phyloP scores from a whole-genome alignment of 306 rosid genomes.

The Citrullus colocynthis region DNA sequence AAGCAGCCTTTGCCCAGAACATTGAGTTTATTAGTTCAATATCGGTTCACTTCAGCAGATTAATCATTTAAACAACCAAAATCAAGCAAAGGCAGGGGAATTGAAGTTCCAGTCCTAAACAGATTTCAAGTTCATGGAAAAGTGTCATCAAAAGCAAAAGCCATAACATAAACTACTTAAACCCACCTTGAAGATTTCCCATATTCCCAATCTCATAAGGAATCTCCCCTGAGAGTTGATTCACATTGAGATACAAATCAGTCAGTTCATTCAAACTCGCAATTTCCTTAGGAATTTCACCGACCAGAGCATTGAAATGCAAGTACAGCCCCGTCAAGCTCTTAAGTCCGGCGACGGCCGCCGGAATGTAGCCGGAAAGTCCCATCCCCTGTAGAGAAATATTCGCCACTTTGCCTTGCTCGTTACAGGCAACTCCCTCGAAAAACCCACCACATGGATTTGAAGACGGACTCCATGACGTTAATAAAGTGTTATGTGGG shows the following conservation, averaged over 20 bases:
- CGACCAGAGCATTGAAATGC: slow-evolving; percentile 71
- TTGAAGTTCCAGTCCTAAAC: not conserved
- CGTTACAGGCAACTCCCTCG: slow-evolving; percentile 70
- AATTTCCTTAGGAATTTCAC: slow-evolving; percentile 69
- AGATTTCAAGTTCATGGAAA: not conserved
- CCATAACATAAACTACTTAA: not conserved
- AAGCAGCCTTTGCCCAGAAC: not conserved
- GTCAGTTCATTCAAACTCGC: slow-evolving; percentile 48
- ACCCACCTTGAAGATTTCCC: slow-evolving; percentile 76
- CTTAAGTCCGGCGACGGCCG: slow-evolving; percentile 55
- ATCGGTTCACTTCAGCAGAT: not conserved
- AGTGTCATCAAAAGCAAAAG: not conserved
- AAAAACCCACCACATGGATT: slow-evolving; percentile 73
- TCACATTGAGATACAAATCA: slow-evolving; percentile 83
- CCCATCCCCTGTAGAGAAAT: slow-evolving; percentile 85
- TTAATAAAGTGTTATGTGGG: slow-evolving; percentile 47
- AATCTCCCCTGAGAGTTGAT: slow-evolving; percentile 59
- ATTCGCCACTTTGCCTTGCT: slow-evolving; percentile 58
- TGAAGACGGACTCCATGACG: slow-evolving; percentile 57
- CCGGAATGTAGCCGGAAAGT: slow-evolving; percentile 67
- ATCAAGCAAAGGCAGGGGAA: not conserved
- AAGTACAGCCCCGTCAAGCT: slow-evolving; percentile 72
- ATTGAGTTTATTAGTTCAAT: not conserved
- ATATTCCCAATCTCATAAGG: slow-evolving; percentile 58
- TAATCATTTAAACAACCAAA: not conserved